Base-by-base conservation (phyloP, 2,329 filamentous ascomycete genomes). In the Aureobasidium sp. region DNA sequence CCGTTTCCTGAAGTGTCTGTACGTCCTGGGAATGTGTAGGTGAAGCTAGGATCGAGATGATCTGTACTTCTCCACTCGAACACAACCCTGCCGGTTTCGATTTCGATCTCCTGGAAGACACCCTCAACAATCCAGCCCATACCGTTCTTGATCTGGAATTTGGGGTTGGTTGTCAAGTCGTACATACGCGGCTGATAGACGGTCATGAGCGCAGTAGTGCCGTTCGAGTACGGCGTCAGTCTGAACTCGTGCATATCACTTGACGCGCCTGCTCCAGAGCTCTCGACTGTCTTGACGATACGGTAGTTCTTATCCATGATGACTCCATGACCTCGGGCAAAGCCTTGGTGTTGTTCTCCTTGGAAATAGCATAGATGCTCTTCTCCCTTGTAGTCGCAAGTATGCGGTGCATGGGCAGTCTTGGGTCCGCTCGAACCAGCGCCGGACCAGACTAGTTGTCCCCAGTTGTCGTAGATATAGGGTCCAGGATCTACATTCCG, bases 31-130 rank as follows among this genome's bases (percentile, higher is more conserved):
- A 73, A 72, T 39, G 78, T 80, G 70, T 78, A 72, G 69, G 68
- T 73, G 74, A 79, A 76, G 44, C 77, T 74, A 1, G 80, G 81
- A 47, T 76, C 73, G n/a, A 83, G 74, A 68, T 85, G 80, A 62
- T 84, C 81, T 11, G 85, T 71, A 64, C 79, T 81, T 33, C 76
- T 77, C 83, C 83, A 85, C 66, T 85, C 82, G 64, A 85, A 85
- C 12, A 85, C 64, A 3, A 85, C 70, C 44, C 78, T 73, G 2
- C 82, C 81, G 2, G 80, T 84, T 27, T 79, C 74, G 45, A 83
- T 80, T 61, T 84, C 78, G 35, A 83, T 72, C 69, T 83, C 80
- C 67, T 82, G 79, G 63, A 82, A 81, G 2, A 81, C 72, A 60
- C 78, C 78, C 68, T 81, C 76, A 65, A 81, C 77, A 39, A 82